Evolutionary conservation across 1,284 basidiomycete species (phyloP).

Genomic region (Tremellales sp.): DNA sequence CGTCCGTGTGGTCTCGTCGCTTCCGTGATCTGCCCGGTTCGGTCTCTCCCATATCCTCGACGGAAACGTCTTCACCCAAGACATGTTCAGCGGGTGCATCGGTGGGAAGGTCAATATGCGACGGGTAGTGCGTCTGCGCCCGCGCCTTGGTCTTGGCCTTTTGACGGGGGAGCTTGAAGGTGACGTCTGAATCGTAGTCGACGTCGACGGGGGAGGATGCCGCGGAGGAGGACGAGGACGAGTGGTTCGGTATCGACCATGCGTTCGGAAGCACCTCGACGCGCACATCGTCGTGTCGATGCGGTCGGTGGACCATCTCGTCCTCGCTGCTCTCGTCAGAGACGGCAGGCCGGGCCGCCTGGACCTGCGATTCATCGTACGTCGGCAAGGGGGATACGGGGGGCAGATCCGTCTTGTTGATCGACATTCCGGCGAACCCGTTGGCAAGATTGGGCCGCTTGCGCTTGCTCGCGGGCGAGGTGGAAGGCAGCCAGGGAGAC

Average conservation of each 20-base stretch:
- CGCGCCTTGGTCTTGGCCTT: background rate
- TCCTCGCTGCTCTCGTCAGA: slow-evolving; percentile 11
- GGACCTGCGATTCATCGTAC: background rate
- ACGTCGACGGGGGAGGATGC: slow-evolving; percentile 21
- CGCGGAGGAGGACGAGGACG: slow-evolving; percentile 23
- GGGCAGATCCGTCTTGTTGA: slow-evolving; percentile 4
- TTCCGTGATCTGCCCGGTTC: background rate
- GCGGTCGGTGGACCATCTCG: slow-evolving; percentile 9
- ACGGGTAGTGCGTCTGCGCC: slow-evolving; percentile 5
- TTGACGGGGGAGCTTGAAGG: slow-evolving; percentile 15
- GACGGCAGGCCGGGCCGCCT: background rate
- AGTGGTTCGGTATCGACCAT: slow-evolving; percentile 13
- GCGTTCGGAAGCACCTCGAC: slow-evolving; percentile 20
- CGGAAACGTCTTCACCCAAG: slow-evolving; percentile 2
- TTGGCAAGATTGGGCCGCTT: slow-evolving; percentile 36
- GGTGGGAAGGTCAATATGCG: slow-evolving; percentile 27
- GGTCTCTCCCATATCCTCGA: slow-evolving; percentile 19
- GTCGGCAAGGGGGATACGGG: background rate
- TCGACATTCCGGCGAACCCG: slow-evolving; percentile 37
- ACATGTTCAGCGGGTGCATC: background rate
- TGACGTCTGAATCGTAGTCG: slow-evolving; percentile 30
- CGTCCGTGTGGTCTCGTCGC: background rate
- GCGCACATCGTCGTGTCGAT: slow-evolving; percentile 15
- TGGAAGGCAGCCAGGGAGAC: too few relatives aligned
- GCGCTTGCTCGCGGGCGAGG: too few relatives aligned